A percentile compares a stretch with the other conserved stretches of the same genome.
phyloP scores from a whole-genome alignment of 2,329 filamentous ascomycete species.

The Rhynchosporium secalis region DNA sequence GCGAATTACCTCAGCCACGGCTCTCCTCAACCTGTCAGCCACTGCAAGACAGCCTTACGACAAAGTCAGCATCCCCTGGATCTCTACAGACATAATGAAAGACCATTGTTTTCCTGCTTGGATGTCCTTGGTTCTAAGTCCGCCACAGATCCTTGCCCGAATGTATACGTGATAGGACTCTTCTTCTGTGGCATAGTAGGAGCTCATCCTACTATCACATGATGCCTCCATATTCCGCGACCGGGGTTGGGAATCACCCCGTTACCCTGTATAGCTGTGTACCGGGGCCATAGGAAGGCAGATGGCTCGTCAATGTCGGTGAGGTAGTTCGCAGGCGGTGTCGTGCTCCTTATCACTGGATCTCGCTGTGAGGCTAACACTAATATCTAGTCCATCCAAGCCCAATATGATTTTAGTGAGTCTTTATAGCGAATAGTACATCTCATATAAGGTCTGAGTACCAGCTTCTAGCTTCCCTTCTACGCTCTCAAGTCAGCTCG shows the following conservation, averaged over 20 bases:
- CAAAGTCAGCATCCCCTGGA: background rate
- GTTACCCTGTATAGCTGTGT: slow-evolving; percentile 7
- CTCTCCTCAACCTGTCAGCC: background rate
- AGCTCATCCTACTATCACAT: background rate
- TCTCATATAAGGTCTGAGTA: slow-evolving; percentile 14
- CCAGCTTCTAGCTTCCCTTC: slow-evolving; percentile 2
- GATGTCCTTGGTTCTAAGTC: background rate
- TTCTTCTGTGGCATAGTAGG: background rate
- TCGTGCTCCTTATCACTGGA: slow-evolving; percentile 5
- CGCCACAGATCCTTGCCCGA: background rate
- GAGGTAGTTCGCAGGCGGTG: slow-evolving; percentile 11
- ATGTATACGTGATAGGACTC: background rate
- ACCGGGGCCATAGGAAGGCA: slow-evolving; percentile 8
- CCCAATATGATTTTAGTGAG: background rate
- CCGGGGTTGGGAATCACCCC: background rate
- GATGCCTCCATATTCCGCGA: background rate
- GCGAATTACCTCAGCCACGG: slow-evolving; percentile 14
- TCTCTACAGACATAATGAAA: background rate
- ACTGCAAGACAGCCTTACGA: slow-evolving; percentile 4
- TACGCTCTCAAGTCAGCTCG: background rate
- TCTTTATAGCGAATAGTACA: background rate
- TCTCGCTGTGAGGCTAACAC: slow-evolving; percentile 5
- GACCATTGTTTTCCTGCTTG: background rate
- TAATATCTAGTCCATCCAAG: background rate
- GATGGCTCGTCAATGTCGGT: slow-evolving; percentile 2